Base-by-base conservation (phyloP, 2,329 filamentous ascomycete genomes). In the Falciphora oryzae region DNA sequence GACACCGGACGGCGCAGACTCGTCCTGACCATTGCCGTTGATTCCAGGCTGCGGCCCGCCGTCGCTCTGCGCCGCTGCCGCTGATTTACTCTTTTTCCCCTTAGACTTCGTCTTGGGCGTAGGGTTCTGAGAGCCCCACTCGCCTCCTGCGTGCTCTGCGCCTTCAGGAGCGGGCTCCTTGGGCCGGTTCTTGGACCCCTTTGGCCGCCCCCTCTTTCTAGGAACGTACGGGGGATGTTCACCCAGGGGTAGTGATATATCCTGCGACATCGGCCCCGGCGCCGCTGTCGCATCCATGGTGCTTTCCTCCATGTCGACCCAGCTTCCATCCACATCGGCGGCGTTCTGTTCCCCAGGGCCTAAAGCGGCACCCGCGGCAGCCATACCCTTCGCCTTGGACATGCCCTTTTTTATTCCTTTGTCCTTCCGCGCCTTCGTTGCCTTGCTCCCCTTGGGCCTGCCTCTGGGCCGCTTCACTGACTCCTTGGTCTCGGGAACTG, bases 381-480 rank as follows among this genome's bases (percentile, higher is more conserved):
- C 63, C 8, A 61, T 11, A 1, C 60, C 59, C 56, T 65, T 58
- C 35, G 63, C 56, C 35, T 72, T 72, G 57, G 72, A 71, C 7
- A 74, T 68, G 0, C 77, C 76, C 68, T 83, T 83, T 67, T 80
- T 83, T n/a, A 80, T 73, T 7, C 80, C 80, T 68, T 84, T 85
- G 65, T 83, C 81, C 62, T 77, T 78, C 58, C 79, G 74, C 4
- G 74, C 74, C 65, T 81, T 82, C 62, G 74, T 77, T 4, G 78
- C 79, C 67, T 83, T 84, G 73, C 83, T 86, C 3, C 84, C 84
- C 68, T 85, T 86, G 10, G 84, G 84, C 25, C 84, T 77, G 22
- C 84, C 84, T 67, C 83, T 78, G 8, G 76, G 75, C 62, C 83
- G 77, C 69, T 80, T 84, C 50, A 18, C 61, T 22, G 61, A 28